phyloP scores from a whole-genome alignment of 2,329 filamentous ascomycete genomes.

The Diplodia scrobiculata region DNA sequence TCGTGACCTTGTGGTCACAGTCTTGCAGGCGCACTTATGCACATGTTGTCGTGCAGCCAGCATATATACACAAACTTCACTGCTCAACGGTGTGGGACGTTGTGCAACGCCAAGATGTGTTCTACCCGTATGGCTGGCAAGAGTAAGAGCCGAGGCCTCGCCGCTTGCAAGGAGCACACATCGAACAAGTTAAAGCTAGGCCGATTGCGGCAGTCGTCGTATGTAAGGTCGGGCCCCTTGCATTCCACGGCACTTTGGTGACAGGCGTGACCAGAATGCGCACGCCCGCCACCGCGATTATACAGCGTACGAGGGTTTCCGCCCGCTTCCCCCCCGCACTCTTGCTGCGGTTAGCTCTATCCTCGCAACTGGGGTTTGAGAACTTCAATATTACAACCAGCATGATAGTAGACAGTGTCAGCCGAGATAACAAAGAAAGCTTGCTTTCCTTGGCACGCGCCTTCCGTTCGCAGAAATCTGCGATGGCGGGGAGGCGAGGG shows the following conservation, averaged over 20 bases:
- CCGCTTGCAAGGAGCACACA: neutral
- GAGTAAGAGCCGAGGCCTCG: neutral
- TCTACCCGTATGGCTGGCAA: no score
- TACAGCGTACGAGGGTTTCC: neutral
- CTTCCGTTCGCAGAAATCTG: conserved; percentile 5
- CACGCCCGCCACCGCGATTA: conserved; percentile 2
- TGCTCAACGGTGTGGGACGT: neutral
- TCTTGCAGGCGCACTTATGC: neutral
- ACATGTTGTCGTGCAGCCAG: neutral
- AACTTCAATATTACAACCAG: neutral
- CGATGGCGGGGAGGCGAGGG: conserved; percentile 25
- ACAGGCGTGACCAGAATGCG: neutral
- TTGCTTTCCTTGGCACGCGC: neutral
- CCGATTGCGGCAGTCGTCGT: neutral
- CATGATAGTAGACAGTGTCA: neutral
- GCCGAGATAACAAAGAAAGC: conserved; percentile 7
- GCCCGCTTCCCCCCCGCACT: neutral
- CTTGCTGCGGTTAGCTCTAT: neutral
- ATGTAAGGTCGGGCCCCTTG: conserved; percentile 2
- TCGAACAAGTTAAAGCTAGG: neutral
- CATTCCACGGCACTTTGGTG: neutral
- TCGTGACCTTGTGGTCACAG: neutral
- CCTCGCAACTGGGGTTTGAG: neutral
- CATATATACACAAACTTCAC: neutral
- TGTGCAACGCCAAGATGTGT: neutral